Evolutionary conservation across 768 basidiomycete genomes (phyloP).

Genomic region (Myochromella boudieri): DNA sequence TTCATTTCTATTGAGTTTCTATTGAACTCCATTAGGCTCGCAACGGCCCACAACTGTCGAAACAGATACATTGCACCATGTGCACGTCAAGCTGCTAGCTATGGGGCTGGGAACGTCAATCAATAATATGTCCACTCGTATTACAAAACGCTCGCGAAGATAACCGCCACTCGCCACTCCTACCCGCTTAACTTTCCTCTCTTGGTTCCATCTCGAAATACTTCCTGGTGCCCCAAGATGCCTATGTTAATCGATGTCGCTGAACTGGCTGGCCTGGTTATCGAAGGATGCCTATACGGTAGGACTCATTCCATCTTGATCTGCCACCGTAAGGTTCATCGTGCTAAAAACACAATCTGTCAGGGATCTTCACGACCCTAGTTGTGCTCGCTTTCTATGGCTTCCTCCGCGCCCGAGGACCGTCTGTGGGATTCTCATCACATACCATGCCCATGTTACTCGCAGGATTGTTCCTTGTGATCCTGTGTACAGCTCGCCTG

Average conservation of each 20-base stretch:
- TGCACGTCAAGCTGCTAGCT: too few species aligned
- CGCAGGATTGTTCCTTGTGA: not conserved
- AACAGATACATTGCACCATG: too few species aligned
- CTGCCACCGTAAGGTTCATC: not conserved
- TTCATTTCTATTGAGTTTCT: too few species aligned
- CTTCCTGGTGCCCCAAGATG: too few species aligned
- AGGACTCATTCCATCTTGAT: not conserved
- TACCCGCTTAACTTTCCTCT: too few species aligned
- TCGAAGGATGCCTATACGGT: conserved; percentile 6
- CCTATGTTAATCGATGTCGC: conserved; percentile 7
- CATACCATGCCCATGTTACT: conserved; percentile 3
- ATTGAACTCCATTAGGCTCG: too few species aligned
- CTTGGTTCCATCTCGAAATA: too few species aligned
- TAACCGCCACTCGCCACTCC: too few species aligned
- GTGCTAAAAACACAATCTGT: not conserved
- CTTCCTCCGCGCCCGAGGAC: not conserved
- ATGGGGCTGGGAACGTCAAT: too few species aligned
- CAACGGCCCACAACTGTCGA: too few species aligned
- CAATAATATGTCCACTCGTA: too few species aligned
- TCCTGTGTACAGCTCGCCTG: conserved; percentile 1
- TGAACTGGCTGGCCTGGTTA: conserved; percentile 1
- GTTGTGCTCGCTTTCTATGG: conserved; percentile 1
- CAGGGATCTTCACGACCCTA: conserved; percentile 1
- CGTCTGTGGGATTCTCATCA: not conserved
- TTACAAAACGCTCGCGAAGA: too few species aligned